phyloP scores from a whole-genome alignment of 2,329 filamentous ascomycete species.

The Trichoderma sp. region DNA sequence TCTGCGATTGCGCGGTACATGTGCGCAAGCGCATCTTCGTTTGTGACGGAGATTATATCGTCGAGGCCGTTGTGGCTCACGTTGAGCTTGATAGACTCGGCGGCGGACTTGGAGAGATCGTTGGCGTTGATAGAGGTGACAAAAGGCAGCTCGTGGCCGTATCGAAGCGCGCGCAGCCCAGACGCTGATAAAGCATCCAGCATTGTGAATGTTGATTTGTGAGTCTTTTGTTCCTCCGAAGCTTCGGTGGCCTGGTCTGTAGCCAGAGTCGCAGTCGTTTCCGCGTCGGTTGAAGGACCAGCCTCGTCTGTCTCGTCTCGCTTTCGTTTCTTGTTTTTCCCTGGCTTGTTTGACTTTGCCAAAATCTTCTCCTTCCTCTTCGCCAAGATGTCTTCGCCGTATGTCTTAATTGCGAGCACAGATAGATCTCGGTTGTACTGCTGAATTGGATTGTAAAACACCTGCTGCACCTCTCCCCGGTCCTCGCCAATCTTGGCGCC shows the following conservation, averaged over 20 bases:
- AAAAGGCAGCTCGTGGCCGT: slow-evolving; percentile 88
- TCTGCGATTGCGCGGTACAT: slow-evolving; percentile 78
- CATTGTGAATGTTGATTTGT: slow-evolving; percentile 69
- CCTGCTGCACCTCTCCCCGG: slow-evolving; percentile 69
- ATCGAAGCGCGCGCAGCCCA: slow-evolving; percentile 86
- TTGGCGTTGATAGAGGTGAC: slow-evolving; percentile 84
- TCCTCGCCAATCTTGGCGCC: slow-evolving; percentile 52
- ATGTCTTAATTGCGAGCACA: slow-evolving; percentile 87
- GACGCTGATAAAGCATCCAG: slow-evolving; percentile 94
- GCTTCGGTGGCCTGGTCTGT: slow-evolving; percentile 27
- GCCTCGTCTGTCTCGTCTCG: slow-evolving; percentile 46
- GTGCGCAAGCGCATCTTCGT: slow-evolving; percentile 83
- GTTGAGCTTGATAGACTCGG: slow-evolving; percentile 81
- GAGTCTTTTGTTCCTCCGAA: slow-evolving; percentile 36
- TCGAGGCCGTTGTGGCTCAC: slow-evolving; percentile 79
- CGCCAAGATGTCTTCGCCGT: slow-evolving; percentile 68
- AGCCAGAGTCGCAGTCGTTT: slow-evolving; percentile 1
- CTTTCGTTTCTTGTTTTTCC: slow-evolving; percentile 54
- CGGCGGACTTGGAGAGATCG: slow-evolving; percentile 78
- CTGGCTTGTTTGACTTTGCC: slow-evolving; percentile 46
- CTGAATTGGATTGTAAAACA: slow-evolving; percentile 99
- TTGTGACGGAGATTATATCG: slow-evolving; percentile 71
- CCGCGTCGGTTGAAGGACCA: slow-evolving; percentile 28
- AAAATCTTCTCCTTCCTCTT: slow-evolving; percentile 49
- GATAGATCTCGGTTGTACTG: slow-evolving; percentile 98